Evolutionary conservation across 495 filamentous ascomycete genomes (phyloP), one percentile per base, ranked within the genome.

Genomic region (Penicillium manginii): DNA sequence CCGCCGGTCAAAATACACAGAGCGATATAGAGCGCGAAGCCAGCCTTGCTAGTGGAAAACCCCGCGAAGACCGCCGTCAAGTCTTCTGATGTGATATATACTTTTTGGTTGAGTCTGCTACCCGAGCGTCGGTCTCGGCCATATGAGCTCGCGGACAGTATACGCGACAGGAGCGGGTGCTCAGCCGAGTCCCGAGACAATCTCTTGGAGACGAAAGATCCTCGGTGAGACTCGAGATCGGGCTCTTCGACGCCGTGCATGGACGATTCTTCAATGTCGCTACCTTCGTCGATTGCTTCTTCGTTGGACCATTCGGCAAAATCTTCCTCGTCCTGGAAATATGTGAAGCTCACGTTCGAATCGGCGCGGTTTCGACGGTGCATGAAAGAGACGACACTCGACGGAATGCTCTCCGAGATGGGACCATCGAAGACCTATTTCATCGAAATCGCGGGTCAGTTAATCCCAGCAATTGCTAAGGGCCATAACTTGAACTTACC

Each of bases 11-110:
- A 58, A 3, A 87, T 59, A 62, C 91, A 96, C 42, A 96, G 68
- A 9, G 78, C 54, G 12, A 85, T 62, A 66, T 98, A 98, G 2
- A 87, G 40, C 8, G 81, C 74, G 60, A 86, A 86, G 3, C 93
- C 92, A 31, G 84, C 33, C 9, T 71, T 61, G 55, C 85, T 91
- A 4, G 91, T 97, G 26, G 81, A 86, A 70, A 97, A 99, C 0
- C 94, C 94, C 18, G 94, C 88, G 64, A 98, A 87, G 45, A 91
- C 92, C 60, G 96, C 90, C 0, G 91, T 96, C 52, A 98, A 78
- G 69, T 99, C 94, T 75, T 99, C 94, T 33, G 89, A 94, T 31
- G 85, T 78, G 71, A 99, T 93, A 68, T 97, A 91, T 12, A 97
- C 82, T 73, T 96, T 97, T 65, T 99, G 94, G 62, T 83, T 93